Evolutionary conservation across 495 filamentous ascomycete species (phyloP).

Genomic region (Talaromyces nanjingensis): DNA sequence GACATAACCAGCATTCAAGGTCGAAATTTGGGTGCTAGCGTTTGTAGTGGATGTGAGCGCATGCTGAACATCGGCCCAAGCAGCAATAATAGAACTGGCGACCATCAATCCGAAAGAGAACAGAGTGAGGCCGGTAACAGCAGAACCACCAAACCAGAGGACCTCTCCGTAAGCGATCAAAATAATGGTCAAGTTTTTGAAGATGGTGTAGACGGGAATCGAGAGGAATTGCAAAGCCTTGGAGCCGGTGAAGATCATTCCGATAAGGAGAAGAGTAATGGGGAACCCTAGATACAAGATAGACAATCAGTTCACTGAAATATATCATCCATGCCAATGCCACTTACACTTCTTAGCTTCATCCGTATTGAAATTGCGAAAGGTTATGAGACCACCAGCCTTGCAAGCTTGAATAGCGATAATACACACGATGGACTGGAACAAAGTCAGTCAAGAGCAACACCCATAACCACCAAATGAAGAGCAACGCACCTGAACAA

Average conservation of each 20-base stretch:
- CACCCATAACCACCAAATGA: not conserved
- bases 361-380: slow-evolving; percentile 80
- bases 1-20: slow-evolving; percentile 90
- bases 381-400: slow-evolving; percentile 74
- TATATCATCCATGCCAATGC: not conserved
- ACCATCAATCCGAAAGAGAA: slow-evolving; percentile 99
- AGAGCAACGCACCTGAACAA: slow-evolving; percentile 67
- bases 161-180: slow-evolving; percentile 98
- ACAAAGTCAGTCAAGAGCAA: slow-evolving; percentile 13
- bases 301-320: not conserved
- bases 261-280: slow-evolving; percentile 91
- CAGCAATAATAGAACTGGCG: slow-evolving; percentile 85
- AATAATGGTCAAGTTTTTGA: slow-evolving; percentile 99
- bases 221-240: slow-evolving; percentile 96
- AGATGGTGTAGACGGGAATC: slow-evolving; percentile 98
- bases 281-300: slow-evolving; percentile 70
- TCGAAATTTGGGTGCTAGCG: slow-evolving; percentile 70
- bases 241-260: slow-evolving; percentile 98
- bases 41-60: slow-evolving; percentile 57
- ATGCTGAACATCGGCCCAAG: slow-evolving; percentile 95
- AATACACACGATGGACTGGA: slow-evolving; percentile 84
- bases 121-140: slow-evolving; percentile 74
- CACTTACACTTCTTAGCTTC: slow-evolving; percentile 86
- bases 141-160: slow-evolving; percentile 92
- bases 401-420: slow-evolving; percentile 81